Conservation (phyloP, 768 basidiomycete genomes). For the Psilocybe sp. region DNA sequence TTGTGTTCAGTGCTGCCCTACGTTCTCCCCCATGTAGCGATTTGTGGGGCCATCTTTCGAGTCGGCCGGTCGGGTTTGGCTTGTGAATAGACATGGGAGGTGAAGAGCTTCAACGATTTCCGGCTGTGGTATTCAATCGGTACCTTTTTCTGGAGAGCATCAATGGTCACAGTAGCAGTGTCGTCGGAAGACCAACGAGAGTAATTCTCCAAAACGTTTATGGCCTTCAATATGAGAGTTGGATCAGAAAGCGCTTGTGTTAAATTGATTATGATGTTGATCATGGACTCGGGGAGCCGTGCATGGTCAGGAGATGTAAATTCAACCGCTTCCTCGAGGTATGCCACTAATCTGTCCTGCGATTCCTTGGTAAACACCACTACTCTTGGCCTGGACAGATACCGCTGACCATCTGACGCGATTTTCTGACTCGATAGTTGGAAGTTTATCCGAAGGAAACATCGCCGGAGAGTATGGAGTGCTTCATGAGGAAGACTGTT, state of each 20-base stretch:
- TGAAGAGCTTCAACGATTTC: constrained; percentile 25
- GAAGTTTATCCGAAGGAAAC: constrained; percentile 29
- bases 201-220: constrained; percentile 23
- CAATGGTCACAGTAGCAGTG: constrained; percentile 23
- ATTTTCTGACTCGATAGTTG: neutral
- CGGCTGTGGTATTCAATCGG: constrained; percentile 15
- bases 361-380: constrained; percentile 16
- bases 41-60: neutral
- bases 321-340: constrained; percentile 29
- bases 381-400: neutral
- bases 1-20: too few species aligned
- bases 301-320: constrained; percentile 17
- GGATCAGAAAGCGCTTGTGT: constrained; percentile 25
- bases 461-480: constrained; percentile 33
- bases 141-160: constrained; percentile 15
- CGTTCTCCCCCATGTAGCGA: too few species aligned
- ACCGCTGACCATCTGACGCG: neutral
- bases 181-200: constrained; percentile 20
- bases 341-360: constrained; percentile 24
- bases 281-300: constrained; percentile 25
- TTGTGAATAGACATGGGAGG: constrained; percentile 33
- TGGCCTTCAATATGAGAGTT: constrained; percentile 25
- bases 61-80: constrained; percentile 13
- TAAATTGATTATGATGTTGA: constrained; percentile 28
- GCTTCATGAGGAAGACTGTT: constrained; percentile 31